phyloP scores from a whole-genome alignment of 2,329 filamentous ascomycete genomes.

The Ilyonectria sp. region DNA sequence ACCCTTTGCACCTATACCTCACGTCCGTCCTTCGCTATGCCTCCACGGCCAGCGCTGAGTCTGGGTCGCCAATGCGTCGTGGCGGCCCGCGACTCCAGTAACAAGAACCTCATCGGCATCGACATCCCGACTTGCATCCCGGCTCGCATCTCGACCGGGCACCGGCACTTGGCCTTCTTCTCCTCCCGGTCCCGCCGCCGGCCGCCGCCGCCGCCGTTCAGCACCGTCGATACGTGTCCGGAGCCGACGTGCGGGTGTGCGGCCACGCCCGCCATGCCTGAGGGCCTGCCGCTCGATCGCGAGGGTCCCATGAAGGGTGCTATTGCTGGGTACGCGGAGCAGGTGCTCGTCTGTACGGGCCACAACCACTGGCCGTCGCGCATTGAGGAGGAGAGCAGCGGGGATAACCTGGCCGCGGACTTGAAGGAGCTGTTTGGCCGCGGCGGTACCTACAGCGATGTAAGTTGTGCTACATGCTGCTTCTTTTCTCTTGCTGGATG shows the following conservation, averaged over 20 bases:
- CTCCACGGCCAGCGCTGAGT: slow-evolving; percentile 33
- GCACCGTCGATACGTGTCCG: slow-evolving; percentile 74
- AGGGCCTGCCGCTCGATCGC: slow-evolving; percentile 81
- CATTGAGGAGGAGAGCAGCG: slow-evolving; percentile 85
- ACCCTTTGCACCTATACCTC: neutral
- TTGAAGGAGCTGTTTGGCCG: slow-evolving; percentile 79
- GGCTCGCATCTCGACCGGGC: neutral
- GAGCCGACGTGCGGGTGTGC: slow-evolving; percentile 83
- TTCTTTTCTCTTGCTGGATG: neutral
- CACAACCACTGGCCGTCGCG: slow-evolving; percentile 84
- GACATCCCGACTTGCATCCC: neutral
- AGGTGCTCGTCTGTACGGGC: slow-evolving; percentile 88
- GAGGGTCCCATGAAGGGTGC: slow-evolving; percentile 80
- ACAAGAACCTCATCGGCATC: neutral
- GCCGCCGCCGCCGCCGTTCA: slow-evolving; percentile 53
- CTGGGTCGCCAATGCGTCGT: slow-evolving; percentile 32
- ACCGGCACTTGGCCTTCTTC: slow-evolving; percentile 9
- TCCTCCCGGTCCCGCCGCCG: slow-evolving; percentile 31
- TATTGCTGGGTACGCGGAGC: slow-evolving; percentile 84
- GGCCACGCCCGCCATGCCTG: slow-evolving; percentile 74
- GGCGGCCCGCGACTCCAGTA: neutral
- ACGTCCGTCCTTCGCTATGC: slow-evolving; percentile 30
- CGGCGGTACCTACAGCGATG: slow-evolving; percentile 77
- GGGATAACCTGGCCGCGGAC: slow-evolving; percentile 77
- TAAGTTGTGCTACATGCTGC: slow-evolving; percentile 53